Evolutionary conservation across 345 rosid species (phyloP).

Genomic region (Isatis tinctoria): DNA sequence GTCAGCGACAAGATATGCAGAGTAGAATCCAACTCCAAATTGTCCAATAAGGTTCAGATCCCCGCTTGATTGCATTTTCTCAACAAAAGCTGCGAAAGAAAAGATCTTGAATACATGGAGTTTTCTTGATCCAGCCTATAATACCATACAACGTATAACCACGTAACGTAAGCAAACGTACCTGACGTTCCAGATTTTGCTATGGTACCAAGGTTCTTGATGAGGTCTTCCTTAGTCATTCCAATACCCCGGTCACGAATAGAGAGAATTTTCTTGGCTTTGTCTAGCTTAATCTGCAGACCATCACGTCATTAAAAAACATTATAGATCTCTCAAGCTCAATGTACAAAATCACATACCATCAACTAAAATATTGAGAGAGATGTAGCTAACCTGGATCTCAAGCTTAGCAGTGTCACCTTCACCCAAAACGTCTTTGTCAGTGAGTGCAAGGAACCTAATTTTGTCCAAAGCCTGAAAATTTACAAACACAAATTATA

Average conservation of each 20-base stretch:
- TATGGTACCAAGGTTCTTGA: conserved; percentile 97
- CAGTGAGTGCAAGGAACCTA: conserved; percentile 90
- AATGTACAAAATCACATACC: background rate
- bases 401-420: conserved; percentile 90
- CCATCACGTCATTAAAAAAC: background rate
- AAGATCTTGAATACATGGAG: background rate
- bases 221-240: conserved; percentile 95
- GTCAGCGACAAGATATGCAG: conserved; percentile 96
- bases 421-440: conserved; percentile 89
- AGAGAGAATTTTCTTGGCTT: conserved; percentile 73
- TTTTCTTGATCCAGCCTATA: background rate
- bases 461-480: conserved; percentile 91
- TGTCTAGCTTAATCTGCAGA: conserved; percentile 88
- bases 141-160: background rate
- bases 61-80: conserved; percentile 95
- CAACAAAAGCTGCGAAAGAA: conserved; percentile 73
- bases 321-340: background rate
- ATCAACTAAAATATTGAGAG: background rate
- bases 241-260: conserved; percentile 97
- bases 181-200: conserved; percentile 99
- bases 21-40: conserved; percentile 98
- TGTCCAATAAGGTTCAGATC: conserved; percentile 97
- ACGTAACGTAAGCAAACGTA: conserved; percentile 19
- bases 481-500: conserved; percentile 1
- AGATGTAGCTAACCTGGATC: conserved; percentile 63